Conservation (phyloP, 345 rosid genomes). For the Firmiana major region DNA sequence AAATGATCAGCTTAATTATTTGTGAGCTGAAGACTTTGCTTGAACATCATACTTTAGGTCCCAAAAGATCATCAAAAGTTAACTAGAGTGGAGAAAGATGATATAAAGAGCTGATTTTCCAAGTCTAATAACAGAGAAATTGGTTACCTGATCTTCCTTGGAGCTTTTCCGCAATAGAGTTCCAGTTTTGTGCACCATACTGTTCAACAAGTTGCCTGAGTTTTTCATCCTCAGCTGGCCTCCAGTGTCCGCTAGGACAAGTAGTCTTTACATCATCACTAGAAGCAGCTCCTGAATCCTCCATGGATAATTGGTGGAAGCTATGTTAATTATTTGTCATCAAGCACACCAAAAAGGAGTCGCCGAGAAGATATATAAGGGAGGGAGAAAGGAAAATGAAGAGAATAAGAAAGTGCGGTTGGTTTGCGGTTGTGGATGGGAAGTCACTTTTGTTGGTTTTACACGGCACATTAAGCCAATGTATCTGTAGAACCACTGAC, state of each 20-base stretch:
- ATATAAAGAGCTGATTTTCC: neutral
- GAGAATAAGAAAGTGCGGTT: slow-evolving; percentile 43
- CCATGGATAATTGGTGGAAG: slow-evolving; percentile 19
- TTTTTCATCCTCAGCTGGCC: slow-evolving; percentile 69
- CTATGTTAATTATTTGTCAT: slow-evolving; percentile 13
- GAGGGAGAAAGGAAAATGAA: slow-evolving; percentile 10
- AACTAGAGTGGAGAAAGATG: neutral
- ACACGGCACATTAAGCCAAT: slow-evolving; percentile 49
- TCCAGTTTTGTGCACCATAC: slow-evolving; percentile 72
- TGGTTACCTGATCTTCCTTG: slow-evolving; percentile 67
- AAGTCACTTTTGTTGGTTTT: slow-evolving; percentile 77
- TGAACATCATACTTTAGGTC: neutral
- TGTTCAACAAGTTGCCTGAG: slow-evolving; percentile 59
- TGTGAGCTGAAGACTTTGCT: neutral
- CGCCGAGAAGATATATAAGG: slow-evolving; percentile 41
- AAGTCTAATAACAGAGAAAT: neutral
- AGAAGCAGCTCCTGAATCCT: slow-evolving; percentile 32
- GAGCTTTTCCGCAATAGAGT: slow-evolving; percentile 65
- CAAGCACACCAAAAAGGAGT: slow-evolving; percentile 32
- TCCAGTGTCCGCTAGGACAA: slow-evolving; percentile 71
- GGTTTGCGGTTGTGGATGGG: slow-evolving; percentile 65
- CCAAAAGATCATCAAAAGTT: neutral
- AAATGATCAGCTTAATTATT: neutral
- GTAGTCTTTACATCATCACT: slow-evolving; percentile 34
- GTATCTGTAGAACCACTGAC: slow-evolving; percentile 35